Conservation (phyloP, 108 stramenopile genomes). For the Schizochytrium sp. region DNA sequence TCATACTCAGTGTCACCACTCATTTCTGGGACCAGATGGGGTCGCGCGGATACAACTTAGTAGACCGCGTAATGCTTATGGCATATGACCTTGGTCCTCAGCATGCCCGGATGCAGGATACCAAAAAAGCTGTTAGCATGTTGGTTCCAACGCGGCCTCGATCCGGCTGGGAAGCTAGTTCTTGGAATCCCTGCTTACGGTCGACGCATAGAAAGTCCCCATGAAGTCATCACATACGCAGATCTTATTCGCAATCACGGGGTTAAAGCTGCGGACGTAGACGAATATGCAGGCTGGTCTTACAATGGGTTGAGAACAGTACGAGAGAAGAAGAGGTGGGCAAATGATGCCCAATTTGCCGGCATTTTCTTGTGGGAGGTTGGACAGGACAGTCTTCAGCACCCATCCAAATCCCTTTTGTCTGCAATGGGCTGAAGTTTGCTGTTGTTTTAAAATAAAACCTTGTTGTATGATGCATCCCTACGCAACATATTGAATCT, state of each 20-base stretch:
- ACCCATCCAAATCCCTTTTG: neutral
- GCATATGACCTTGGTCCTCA: neutral
- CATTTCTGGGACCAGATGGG: neutral
- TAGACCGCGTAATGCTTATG: slow-evolving; percentile 50
- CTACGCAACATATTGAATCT: too few relatives aligned
- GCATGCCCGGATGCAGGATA: neutral
- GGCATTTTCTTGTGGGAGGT: slow-evolving; percentile 54
- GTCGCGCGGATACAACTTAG: neutral
- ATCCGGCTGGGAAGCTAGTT: neutral
- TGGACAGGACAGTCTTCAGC: slow-evolving; percentile 1
- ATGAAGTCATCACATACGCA: slow-evolving; percentile 31
- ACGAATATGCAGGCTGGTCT: neutral
- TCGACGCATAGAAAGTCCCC: neutral
- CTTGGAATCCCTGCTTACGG: slow-evolving; percentile 43
- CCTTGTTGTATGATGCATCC: too few relatives aligned
- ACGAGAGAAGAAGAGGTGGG: neutral
- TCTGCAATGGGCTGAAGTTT: neutral
- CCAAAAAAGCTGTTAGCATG: neutral
- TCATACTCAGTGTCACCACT: neutral
- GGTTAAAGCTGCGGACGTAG: neutral
- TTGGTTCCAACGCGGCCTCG: neutral
- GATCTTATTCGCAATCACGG: neutral
- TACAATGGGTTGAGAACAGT: neutral
- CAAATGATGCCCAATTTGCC: neutral
- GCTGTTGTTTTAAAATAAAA: too few relatives aligned